phyloP scores from a whole-genome alignment of 306 rosid species.

The Rosa persica region DNA sequence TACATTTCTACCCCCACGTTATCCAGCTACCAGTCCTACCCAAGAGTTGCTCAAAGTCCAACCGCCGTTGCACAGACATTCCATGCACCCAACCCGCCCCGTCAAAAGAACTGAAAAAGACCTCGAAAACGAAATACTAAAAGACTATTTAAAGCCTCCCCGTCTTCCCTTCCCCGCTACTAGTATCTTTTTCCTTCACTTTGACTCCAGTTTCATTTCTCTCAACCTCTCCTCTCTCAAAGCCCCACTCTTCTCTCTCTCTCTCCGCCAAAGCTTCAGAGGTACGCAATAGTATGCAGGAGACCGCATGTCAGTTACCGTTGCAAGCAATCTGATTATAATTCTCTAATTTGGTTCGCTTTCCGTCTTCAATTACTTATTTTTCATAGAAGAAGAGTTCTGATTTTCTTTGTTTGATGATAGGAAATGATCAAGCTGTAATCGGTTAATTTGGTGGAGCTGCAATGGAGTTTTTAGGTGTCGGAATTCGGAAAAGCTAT shows the following conservation, averaged over 20 bases:
- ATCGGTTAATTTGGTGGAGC: conserved; percentile 10
- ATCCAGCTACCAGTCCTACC: neutral
- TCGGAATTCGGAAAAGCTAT: conserved; percentile 19
- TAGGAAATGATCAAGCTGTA: conserved; percentile 10
- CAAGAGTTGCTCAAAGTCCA: neutral
- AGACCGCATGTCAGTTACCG: too few relatives aligned
- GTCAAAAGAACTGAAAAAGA: neutral
- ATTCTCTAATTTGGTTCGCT: too few relatives aligned
- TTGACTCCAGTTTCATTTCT: conserved; percentile 22
- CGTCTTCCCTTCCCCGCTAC: conserved; percentile 18
- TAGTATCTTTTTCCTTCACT: neutral
- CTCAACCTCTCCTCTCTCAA: neutral
- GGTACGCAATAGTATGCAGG: too few relatives aligned
- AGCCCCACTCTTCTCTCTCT: neutral
- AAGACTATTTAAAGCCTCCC: neutral
- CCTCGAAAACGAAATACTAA: neutral
- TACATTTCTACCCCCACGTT: too few relatives aligned
- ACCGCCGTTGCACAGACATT: neutral
- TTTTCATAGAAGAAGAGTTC: neutral
- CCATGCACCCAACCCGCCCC: neutral
- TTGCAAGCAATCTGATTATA: too few relatives aligned
- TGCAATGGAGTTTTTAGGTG: conserved; percentile 32
- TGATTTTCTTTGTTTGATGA: neutral
- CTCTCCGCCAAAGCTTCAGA: neutral
- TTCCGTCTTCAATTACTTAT: too few relatives aligned